Evolutionary conservation across 352 stramenopile genomes (phyloP).

Genomic region (Globisporangium cystogenes): DNA sequence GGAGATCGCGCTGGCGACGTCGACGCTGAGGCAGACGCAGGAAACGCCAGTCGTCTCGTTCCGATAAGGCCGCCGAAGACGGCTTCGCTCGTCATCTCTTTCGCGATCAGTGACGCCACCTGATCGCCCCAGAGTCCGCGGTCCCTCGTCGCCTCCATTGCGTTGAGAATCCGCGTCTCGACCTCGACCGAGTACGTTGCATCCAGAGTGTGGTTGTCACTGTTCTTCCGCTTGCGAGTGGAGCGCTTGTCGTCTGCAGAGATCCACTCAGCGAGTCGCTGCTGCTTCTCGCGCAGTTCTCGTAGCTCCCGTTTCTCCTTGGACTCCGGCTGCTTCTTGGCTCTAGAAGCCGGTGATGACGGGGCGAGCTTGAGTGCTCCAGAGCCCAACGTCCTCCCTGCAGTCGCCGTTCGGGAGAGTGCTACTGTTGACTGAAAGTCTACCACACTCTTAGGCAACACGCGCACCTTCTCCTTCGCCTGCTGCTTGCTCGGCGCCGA

Average conservation of each 20-base stretch:
- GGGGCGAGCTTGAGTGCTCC: neutral
- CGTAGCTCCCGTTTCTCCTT: slow-evolving; percentile 5
- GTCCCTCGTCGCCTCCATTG: slow-evolving; percentile 17
- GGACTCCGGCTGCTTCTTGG: slow-evolving; percentile 1
- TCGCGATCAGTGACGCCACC: slow-evolving; percentile 41
- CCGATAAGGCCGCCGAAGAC: slow-evolving; percentile 38
- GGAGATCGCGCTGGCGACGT: neutral
- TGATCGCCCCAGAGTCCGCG: slow-evolving; percentile 34
- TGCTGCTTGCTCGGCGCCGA: neutral
- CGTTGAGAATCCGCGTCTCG: slow-evolving; percentile 21
- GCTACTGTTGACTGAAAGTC: no score
- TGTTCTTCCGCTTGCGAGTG: slow-evolving; percentile 12
- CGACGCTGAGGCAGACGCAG: neutral
- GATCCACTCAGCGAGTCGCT: slow-evolving; percentile 12
- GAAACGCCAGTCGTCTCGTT: slow-evolving; percentile 29
- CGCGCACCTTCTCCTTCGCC: neutral
- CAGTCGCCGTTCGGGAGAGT: neutral
- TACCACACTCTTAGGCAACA: no score
- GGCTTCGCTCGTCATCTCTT: slow-evolving; percentile 49
- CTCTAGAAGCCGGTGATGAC: neutral
- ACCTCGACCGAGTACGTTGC: slow-evolving; percentile 33
- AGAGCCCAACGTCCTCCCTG: neutral
- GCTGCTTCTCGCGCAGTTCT: slow-evolving; percentile 10
- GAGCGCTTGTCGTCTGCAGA: neutral
- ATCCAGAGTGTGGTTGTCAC: neutral